Percentiles rank a stretch among this genome's conserved stretches.
Conservation (phyloP, 2,329 filamentous ascomycete species). For the Venturiaceae sp. region DNA sequence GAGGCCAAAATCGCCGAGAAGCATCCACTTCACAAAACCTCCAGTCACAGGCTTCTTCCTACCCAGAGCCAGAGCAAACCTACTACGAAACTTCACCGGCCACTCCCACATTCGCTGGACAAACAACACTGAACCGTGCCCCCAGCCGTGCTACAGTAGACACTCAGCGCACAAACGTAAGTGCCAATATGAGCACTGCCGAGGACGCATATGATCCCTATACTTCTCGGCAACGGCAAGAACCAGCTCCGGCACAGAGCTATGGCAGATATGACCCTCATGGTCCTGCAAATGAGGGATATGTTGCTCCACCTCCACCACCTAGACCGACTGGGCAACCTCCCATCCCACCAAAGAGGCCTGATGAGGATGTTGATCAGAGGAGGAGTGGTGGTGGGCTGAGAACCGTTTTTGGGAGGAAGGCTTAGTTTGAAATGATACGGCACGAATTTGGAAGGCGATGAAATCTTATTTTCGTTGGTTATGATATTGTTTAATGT, state of each 20-base stretch:
- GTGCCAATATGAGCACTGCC: not conserved
- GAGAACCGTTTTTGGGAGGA: not conserved
- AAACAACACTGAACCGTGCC: not conserved
- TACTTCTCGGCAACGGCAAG: not conserved
- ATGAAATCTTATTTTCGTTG: no score
- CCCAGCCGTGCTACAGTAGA: not conserved
- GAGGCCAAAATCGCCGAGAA: not conserved
- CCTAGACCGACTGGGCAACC: not conserved
- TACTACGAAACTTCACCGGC: not conserved
- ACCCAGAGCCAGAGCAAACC: not conserved
- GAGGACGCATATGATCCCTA: not conserved
- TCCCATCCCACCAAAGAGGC: constrained; percentile 1
- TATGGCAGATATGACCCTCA: not conserved
- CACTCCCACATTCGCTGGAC: not conserved
- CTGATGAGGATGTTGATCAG: not conserved
- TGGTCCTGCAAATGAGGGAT: not conserved
- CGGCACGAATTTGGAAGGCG: no score
- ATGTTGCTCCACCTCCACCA: not conserved
- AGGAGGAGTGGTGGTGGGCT: not conserved
- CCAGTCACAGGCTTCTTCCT: not conserved
- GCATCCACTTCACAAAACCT: not conserved
- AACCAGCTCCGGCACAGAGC: not conserved
- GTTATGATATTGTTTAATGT: no score
- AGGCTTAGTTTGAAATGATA: not conserved
- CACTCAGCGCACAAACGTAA: not conserved